Conservation (phyloP, 1,139 yeast species). For the Groenewaldozyma auringiensis region DNA sequence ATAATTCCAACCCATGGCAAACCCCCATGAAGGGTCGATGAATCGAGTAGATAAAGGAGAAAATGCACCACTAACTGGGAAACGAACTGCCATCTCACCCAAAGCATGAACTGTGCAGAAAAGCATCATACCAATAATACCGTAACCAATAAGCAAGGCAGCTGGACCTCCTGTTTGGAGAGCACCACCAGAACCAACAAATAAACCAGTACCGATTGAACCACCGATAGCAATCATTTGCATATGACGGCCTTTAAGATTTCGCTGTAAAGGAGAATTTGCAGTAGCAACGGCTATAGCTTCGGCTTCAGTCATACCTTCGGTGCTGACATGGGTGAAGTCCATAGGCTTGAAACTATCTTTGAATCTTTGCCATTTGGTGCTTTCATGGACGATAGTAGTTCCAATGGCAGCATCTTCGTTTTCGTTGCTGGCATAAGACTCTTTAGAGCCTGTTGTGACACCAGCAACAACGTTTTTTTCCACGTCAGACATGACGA, state of each 20-base stretch:
- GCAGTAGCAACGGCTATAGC: constrained; percentile 34
- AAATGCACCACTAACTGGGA: constrained; percentile 58
- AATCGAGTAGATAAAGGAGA: constrained; percentile 46
- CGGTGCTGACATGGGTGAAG: constrained; percentile 18
- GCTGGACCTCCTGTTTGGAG: constrained; percentile 59
- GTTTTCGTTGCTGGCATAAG: background rate
- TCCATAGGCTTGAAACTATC: constrained; percentile 26
- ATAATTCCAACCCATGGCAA: constrained; percentile 81
- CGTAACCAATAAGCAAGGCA: constrained; percentile 52
- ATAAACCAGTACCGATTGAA: constrained; percentile 70
- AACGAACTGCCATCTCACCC: constrained; percentile 56
- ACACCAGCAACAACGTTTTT: background rate
- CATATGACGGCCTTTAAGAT: constrained; percentile 56
- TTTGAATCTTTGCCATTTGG: constrained; percentile 20
- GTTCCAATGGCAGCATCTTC: background rate
- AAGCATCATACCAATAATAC: constrained; percentile 36
- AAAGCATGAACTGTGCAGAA: constrained; percentile 53
- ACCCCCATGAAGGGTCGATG: constrained; percentile 61
- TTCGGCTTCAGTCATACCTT: constrained; percentile 25
- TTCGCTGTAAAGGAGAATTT: constrained; percentile 59
- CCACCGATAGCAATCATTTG: constrained; percentile 90
- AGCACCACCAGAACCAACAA: constrained; percentile 60
- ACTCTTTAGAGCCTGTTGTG: background rate
- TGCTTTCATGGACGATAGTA: background rate
- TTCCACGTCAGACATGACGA: background rate